A percentile compares a stretch with the other conserved stretches of the same genome.
Conservation (phyloP, 129 eudicot species). For the Centaurea solstitialis region DNA sequence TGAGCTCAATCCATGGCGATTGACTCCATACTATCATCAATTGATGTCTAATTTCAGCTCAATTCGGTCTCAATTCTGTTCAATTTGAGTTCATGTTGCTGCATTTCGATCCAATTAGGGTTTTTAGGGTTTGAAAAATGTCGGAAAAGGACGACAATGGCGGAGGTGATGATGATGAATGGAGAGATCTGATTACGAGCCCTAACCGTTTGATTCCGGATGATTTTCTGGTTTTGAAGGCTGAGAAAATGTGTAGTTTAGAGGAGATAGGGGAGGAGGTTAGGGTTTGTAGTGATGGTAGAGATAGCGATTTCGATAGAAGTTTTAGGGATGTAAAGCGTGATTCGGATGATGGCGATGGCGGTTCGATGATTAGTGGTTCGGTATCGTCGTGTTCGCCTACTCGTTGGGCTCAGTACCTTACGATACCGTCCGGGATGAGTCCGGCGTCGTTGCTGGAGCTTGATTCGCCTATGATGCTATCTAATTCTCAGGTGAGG, state of each 20-base stretch:
- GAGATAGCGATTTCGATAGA: background rate
- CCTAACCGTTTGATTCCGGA: conserved; percentile 35
- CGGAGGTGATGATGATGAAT: conserved; percentile 32
- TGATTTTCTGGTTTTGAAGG: conserved; percentile 24
- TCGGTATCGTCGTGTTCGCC: conserved; percentile 30
- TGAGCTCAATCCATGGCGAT: background rate
- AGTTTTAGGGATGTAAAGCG: conserved; percentile 38
- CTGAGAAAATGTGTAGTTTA: conserved; percentile 30
- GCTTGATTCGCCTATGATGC: conserved; percentile 63
- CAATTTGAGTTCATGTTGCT: background rate
- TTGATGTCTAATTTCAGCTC: conserved; percentile 6
- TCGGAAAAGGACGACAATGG: conserved; percentile 34
- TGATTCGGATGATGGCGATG: conserved; percentile 44
- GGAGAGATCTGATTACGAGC: conserved; percentile 38
- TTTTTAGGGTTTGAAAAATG: conserved; percentile 19
- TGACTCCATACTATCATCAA: background rate
- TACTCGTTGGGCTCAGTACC: conserved; percentile 30
- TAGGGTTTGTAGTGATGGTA: conserved; percentile 6
- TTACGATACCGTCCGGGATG: conserved; percentile 56
- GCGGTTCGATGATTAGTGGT: conserved; percentile 38
- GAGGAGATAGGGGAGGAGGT: background rate
- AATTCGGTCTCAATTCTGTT: conserved; percentile 16
- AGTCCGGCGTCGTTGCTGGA: conserved; percentile 58
- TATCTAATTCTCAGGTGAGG: conserved; percentile 61
- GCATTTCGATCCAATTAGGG: background rate